These are phyloP conservation scores for Solanum chiquidenum DNA, from an alignment of 257 asterid genomes.

Conservation along the genomic window DNA sequence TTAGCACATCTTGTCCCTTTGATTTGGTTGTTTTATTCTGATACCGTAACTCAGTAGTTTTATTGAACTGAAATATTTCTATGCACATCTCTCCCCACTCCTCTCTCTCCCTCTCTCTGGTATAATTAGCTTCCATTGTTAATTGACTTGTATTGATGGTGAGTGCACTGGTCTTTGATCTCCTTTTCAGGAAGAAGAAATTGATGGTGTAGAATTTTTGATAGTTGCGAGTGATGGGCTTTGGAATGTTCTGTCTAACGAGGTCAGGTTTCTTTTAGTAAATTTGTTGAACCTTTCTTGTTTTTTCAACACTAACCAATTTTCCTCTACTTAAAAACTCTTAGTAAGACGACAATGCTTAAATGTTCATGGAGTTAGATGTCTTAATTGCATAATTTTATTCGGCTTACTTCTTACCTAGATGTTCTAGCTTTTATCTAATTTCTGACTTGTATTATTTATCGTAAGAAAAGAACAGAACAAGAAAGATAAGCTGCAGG, in stretches of 20 bases:
- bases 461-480: background rate
- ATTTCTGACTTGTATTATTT: background rate
- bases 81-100: background rate
- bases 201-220: slow-evolving; percentile 55
- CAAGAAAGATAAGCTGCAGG: background rate
- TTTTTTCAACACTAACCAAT: background rate
- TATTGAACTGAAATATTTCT: background rate
- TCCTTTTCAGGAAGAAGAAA: slow-evolving; percentile 52
- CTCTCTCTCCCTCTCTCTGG: background rate
- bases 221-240: slow-evolving; percentile 81
- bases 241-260: slow-evolving; percentile 71
- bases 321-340: background rate
- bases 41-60: background rate
- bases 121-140: background rate
- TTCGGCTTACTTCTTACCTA: background rate
- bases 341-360: background rate
- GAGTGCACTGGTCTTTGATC: background rate
- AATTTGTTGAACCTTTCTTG: background rate
- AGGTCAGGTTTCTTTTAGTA: slow-evolving; percentile 27
- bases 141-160: background rate
- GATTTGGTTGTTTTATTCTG: background rate
- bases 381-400: background rate
- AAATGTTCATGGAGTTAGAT: background rate
- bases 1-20: background rate
- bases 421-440: background rate